Evolutionary conservation across 2,329 filamentous ascomycete species (phyloP).

Genomic region (Geosmithia morbida): DNA sequence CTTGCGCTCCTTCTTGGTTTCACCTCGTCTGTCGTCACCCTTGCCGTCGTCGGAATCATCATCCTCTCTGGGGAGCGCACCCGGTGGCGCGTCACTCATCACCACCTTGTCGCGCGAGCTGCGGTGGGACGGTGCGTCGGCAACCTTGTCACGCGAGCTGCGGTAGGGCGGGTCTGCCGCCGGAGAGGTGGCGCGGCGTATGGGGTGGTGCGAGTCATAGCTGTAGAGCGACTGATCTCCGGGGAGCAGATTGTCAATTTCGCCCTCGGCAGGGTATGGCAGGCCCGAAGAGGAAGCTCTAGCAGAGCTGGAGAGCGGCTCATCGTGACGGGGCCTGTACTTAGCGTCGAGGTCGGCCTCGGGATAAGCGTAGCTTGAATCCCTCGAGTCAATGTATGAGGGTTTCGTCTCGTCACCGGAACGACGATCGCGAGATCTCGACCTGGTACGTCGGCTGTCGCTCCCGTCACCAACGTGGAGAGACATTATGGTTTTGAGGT

Average conservation of each 20-base stretch:
- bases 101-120: conserved; percentile 18
- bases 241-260: conserved; percentile 21
- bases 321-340: conserved; percentile 15
- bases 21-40: neutral
- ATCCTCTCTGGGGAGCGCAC: conserved; percentile 18
- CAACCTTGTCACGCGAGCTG: no score
- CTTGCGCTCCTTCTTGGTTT: conserved; percentile 1
- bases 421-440: conserved; percentile 23
- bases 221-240: conserved; percentile 20
- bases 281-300: conserved; percentile 14
- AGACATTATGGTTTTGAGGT: conserved; percentile 26
- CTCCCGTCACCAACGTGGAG: conserved; percentile 28
- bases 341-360: conserved; percentile 26
- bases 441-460: conserved; percentile 30
- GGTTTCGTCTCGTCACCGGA: conserved; percentile 11
- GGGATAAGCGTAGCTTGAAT: conserved; percentile 24
- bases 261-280: conserved; percentile 23
- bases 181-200: conserved; percentile 20
- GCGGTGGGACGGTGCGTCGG: conserved; percentile 17
- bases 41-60: conserved; percentile 9
- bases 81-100: conserved; percentile 8
- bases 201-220: conserved; percentile 20
- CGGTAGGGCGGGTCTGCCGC: conserved; percentile 6
- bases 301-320: conserved; percentile 12
- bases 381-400: conserved; percentile 23